Conservation (phyloP, 2,329 filamentous ascomycete species). For the Scedosporium minutisporum region DNA sequence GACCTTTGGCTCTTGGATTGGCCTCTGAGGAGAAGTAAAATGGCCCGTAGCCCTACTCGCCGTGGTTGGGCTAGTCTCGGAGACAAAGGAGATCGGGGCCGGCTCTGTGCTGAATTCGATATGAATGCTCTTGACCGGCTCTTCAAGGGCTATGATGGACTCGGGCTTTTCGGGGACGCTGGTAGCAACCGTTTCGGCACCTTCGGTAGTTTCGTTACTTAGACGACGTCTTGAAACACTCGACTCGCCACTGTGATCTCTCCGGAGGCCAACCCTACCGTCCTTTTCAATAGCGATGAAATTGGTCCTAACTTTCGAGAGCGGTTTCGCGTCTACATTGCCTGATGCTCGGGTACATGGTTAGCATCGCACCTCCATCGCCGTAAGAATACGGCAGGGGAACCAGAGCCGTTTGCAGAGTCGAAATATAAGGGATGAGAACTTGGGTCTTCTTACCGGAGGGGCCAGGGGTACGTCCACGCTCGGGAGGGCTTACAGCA, state of each 20-base stretch:
- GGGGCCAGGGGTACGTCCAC: conserved; percentile 55
- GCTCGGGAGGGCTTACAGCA: conserved; percentile 51
- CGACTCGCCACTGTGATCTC: conserved; percentile 28
- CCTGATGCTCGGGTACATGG: conserved; percentile 23
- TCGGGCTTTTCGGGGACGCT: conserved; percentile 16
- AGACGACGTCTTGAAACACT: conserved; percentile 25
- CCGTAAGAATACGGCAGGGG: too few species aligned
- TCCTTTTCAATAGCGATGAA: conserved; percentile 66
- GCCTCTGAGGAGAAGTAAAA: background rate
- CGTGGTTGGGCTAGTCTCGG: background rate
- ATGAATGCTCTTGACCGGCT: background rate
- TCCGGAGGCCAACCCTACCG: conserved; percentile 43
- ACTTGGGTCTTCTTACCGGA: conserved; percentile 26
- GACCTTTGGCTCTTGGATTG: background rate
- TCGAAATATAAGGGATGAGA: conserved; percentile 9
- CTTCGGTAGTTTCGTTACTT: conserved; percentile 29
- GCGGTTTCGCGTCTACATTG: conserved; percentile 45
- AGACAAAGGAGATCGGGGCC: background rate
- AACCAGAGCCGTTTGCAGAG: too few species aligned
- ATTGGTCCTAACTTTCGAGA: conserved; percentile 66
- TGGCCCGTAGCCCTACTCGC: too few species aligned
- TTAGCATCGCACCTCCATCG: background rate
- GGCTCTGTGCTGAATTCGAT: background rate
- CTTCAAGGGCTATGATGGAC: conserved; percentile 7
- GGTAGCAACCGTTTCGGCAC: conserved; percentile 18